A percentile compares a stretch with the other conserved stretches of the same genome.
Evolutionary conservation across 176 grass and related monocot species (phyloP).

Genomic region (Avena atlantica): DNA sequence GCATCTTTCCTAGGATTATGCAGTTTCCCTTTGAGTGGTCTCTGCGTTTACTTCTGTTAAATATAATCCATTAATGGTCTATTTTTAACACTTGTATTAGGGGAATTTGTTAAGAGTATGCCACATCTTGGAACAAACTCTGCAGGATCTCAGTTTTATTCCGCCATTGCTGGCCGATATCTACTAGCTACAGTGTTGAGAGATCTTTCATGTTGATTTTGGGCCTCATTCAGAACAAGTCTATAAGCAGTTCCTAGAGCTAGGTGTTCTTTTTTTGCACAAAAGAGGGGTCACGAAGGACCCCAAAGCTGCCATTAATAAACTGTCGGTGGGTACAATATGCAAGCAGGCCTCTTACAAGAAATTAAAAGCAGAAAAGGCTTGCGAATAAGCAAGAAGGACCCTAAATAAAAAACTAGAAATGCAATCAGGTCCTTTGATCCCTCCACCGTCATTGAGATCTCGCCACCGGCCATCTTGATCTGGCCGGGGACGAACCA

Average conservation of each 20-base stretch:
- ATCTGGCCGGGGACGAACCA: too few relatives aligned
- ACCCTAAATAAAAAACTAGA: too few relatives aligned
- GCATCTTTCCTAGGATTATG: not conserved
- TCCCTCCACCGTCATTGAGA: too few relatives aligned
- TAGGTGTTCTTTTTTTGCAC: not conserved
- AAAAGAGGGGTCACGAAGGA: too few relatives aligned
- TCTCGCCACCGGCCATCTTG: too few relatives aligned
- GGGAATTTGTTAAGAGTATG: constrained; percentile 66
- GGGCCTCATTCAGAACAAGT: not conserved
- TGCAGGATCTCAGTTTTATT: constrained; percentile 63
- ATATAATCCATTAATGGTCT: not conserved
- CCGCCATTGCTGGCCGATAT: constrained; percentile 58
- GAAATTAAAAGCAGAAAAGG: too few relatives aligned
- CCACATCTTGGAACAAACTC: constrained; percentile 86
- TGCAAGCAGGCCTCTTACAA: too few relatives aligned
- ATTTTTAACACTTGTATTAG: constrained; percentile 38
- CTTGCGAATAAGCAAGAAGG: too few relatives aligned
- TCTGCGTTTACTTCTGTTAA: not conserved
- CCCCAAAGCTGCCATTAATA: too few relatives aligned
- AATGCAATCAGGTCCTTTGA: too few relatives aligned
- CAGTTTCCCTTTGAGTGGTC: not conserved
- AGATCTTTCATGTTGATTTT: not conserved
- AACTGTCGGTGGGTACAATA: too few relatives aligned
- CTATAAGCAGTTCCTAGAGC: not conserved
- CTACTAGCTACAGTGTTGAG: constrained; percentile 16